phyloP scores from a whole-genome alignment of 2,329 filamentous ascomycete species.

The Alternaria gaisen region DNA sequence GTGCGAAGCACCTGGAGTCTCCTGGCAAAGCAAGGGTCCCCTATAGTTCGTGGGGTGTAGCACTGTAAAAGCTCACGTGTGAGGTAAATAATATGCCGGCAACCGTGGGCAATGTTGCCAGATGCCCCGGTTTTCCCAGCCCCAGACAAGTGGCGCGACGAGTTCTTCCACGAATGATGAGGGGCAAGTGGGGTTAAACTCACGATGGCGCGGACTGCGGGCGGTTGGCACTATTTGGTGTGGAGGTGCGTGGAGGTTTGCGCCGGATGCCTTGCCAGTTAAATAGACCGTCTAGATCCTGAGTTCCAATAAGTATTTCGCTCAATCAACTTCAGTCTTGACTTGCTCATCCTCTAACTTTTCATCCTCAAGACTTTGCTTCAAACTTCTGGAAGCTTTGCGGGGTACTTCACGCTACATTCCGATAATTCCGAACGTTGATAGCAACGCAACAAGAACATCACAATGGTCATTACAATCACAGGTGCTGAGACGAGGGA shows the following conservation, averaged over 20 bases:
- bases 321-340: background rate
- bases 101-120: slow-evolving; percentile 9
- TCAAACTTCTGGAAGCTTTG: slow-evolving; percentile 1
- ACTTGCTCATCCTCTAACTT: background rate
- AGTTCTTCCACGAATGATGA: slow-evolving; percentile 30
- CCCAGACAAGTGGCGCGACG: slow-evolving; percentile 20
- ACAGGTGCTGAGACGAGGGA: slow-evolving; percentile 57
- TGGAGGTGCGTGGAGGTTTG: slow-evolving; percentile 7
- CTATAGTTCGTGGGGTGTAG: background rate
- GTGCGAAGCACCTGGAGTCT: slow-evolving; percentile 23
- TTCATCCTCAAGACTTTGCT: background rate
- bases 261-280: slow-evolving; percentile 11
- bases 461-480: slow-evolving; percentile 56
- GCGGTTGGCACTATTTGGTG: slow-evolving; percentile 1
- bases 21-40: slow-evolving; percentile 8
- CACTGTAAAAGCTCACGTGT: slow-evolving; percentile 13
- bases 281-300: slow-evolving; percentile 16
- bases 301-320: slow-evolving; percentile 2
- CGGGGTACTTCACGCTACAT: slow-evolving; percentile 12
- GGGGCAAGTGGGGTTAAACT: slow-evolving; percentile 20
- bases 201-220: slow-evolving; percentile 12
- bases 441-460: slow-evolving; percentile 1
- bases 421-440: slow-evolving; percentile 18
- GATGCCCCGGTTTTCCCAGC: slow-evolving; percentile 20
- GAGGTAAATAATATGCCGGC: slow-evolving; percentile 20